Base-by-base conservation (phyloP, 176 grass and related monocot genomes). In the Avena insularis region DNA sequence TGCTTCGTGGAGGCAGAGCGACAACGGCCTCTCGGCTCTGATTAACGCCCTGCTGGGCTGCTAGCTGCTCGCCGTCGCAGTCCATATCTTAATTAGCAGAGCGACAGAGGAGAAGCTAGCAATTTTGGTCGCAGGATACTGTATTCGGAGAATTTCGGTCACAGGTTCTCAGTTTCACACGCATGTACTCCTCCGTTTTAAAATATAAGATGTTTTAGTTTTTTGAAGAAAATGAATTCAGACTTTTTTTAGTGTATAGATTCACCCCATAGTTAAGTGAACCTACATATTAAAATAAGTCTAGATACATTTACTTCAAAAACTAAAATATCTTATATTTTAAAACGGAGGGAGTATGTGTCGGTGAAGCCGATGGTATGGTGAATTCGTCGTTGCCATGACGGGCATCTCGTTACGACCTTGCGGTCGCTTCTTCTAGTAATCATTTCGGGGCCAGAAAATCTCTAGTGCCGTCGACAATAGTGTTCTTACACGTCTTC, bases 1-100 rank as follows among this genome's bases (percentile, higher is more conserved):
- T 53, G 75, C 80, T 54, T 64, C 45, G 70, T 49, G 12, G 82
- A 63, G 12, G 69, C 78, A 25, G 70, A 25, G 60, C 14, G 88
- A 70, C 71, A 67, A 12, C 35, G 68, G 63, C n/a, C 11, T 60
- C 70, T 50, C 25, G 11, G 40, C 17, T 66, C 7, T 65, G 60
- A 62, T 21, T 1, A 9, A 62, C 61, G 61, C 61, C n/a, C 23
- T 63, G 61, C 61, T 29, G 23, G 15, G 16, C 3, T 5, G 46
- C 46, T 48, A 43, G 40, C 46, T 33, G 33, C 33, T 40, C 31
- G 7, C 65, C 2, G 17, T 69, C 33, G 16, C 65, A 4, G 4
- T 67, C 29, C 2, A 4, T 27, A 8, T 11, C 14, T 15, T 33
- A 33, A 16, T 67, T 67, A 17, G 65, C 0, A 63, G 12, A 27